Evolutionary conservation across 805 yeast species (phyloP), one percentile per base, ranked within the genome.

Genomic region (Naumovozyma baii): DNA sequence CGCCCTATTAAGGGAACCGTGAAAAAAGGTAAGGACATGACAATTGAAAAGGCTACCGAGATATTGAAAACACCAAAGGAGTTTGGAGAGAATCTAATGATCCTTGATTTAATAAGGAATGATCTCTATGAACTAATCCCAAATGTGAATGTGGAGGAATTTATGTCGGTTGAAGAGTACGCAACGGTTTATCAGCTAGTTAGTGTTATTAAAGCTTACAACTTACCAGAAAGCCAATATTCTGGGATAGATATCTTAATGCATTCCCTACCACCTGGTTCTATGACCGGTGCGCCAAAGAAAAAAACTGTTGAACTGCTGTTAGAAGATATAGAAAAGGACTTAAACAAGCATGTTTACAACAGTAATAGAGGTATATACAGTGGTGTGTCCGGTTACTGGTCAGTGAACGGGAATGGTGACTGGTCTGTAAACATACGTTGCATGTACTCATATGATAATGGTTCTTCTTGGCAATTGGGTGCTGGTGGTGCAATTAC

Each of bases 401-500:
- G 96, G 95, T 81, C 95, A 1, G 67, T 84, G 12, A 77, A 85
- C 18, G 87, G 83, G 51, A 78, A 74, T 37, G 84, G 94, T 1
- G 98, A 92, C 56, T 92, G 97, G 96, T 84, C 95, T 48, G 99
- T 92, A 5, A 76, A 87, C 32, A 92, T 92, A 41, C 70, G 99
- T 33, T 84, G 95, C 2, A 68, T 86, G 38, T 86, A 76, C 57
- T 73, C 74, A 42, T 83, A 85, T 56, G 54, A 63, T 18, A 64
- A 70, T 12, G 62, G 64, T 2, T 54, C 57, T 7, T 53, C 64
- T 4, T 92, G 95, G 94, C 68, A 86, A 45, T 75, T 90, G 39
- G 99, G 99, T 1, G 98, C 98, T 5, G 99, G 99, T 13, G 99
- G 99, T 3, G 99, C 97, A 14, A 78, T 92, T 34, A 92, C 97